A percentile compares a stretch with the other conserved stretches of the same genome.
Conservation (phyloP, 2,329 filamentous ascomycete genomes). For the Plenodomus tracheiphilus region DNA sequence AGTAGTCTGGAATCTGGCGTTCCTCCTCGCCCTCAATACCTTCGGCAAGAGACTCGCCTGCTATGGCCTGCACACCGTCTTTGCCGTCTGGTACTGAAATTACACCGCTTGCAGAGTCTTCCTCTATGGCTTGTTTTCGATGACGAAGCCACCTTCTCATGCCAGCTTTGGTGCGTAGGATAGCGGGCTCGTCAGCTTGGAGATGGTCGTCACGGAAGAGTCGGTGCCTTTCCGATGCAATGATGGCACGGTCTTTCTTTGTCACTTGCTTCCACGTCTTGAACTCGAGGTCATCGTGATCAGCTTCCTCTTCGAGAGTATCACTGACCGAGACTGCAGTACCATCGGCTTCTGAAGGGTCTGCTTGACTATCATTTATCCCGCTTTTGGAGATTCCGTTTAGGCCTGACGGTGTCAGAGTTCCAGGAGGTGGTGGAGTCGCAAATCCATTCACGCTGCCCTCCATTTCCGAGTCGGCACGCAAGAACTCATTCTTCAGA, state of each 20-base stretch:
- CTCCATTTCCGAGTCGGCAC: slow-evolving; percentile 78
- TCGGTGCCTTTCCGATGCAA: slow-evolving; percentile 82
- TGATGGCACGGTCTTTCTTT: slow-evolving; percentile 87
- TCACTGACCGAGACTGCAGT: slow-evolving; percentile 68
- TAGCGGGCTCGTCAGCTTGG: slow-evolving; percentile 83
- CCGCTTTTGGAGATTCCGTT: slow-evolving; percentile 67
- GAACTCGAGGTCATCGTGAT: slow-evolving; percentile 87
- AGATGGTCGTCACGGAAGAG: slow-evolving; percentile 85
- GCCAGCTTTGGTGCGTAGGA: slow-evolving; percentile 80
- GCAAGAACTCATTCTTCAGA: slow-evolving; percentile 56
- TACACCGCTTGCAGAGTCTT: slow-evolving; percentile 51
- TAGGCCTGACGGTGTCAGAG: slow-evolving; percentile 72
- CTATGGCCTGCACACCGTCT: slow-evolving; percentile 53
- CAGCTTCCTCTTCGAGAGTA: slow-evolving; percentile 72
- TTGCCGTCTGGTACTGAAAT: slow-evolving; percentile 51
- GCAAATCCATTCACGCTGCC: slow-evolving; percentile 81
- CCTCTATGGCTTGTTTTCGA: slow-evolving; percentile 64
- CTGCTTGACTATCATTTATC: slow-evolving; percentile 68
- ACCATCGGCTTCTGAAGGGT: slow-evolving; percentile 86
- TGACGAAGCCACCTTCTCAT: slow-evolving; percentile 88
- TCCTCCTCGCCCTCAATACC: slow-evolving; percentile 86
- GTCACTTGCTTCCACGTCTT: slow-evolving; percentile 99
- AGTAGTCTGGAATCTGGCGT: slow-evolving; percentile 88
- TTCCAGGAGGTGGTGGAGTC: slow-evolving; percentile 74
- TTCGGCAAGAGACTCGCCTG: slow-evolving; percentile 81